A percentile compares a stretch with the other conserved stretches of the same genome.
phyloP scores from a whole-genome alignment of 768 basidiomycete species.

The Lactarius deliciosus region DNA sequence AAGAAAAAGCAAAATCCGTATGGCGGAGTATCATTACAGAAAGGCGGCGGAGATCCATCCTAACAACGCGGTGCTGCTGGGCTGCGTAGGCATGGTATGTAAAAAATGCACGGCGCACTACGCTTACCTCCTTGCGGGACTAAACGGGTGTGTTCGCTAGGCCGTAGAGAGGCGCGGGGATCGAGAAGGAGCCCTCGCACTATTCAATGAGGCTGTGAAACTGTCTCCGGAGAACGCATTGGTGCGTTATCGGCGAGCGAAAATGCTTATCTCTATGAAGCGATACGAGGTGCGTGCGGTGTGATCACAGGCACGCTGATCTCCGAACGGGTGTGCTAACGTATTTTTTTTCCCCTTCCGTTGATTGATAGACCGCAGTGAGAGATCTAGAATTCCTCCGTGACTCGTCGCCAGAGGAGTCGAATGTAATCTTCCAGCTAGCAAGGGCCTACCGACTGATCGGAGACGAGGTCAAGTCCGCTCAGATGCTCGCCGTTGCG shows the following conservation, averaged over 20 bases:
- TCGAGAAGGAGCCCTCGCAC: conserved; percentile 65
- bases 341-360: conserved; percentile 6
- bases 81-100: conserved; percentile 95
- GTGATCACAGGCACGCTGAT: conserved; percentile 20
- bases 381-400: conserved; percentile 78
- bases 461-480: conserved; percentile 76
- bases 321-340: conserved; percentile 30
- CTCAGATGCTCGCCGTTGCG: conserved; percentile 83
- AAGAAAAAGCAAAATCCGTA: conserved; percentile 86
- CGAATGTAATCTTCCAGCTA: conserved; percentile 95
- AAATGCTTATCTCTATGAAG: conserved; percentile 83
- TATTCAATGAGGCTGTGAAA: conserved; percentile 80
- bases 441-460: conserved; percentile 86
- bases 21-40: conserved; percentile 96
- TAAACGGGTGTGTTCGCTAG: conserved; percentile 42
- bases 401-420: conserved; percentile 87
- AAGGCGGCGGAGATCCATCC: conserved; percentile 92
- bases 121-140: conserved; percentile 9
- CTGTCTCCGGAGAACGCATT: conserved; percentile 87
- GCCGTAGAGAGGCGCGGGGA: conserved; percentile 86
- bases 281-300: conserved; percentile 69
- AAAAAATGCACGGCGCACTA: conserved; percentile 11
- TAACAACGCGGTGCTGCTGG: conserved; percentile 90
- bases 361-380: conserved; percentile 63
- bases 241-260: conserved; percentile 91